Percentiles rank a stretch among this genome's conserved stretches.
Conservation (phyloP, 371 early-diverging fungal species). For the Dinochytrium kinnereticum region DNA sequence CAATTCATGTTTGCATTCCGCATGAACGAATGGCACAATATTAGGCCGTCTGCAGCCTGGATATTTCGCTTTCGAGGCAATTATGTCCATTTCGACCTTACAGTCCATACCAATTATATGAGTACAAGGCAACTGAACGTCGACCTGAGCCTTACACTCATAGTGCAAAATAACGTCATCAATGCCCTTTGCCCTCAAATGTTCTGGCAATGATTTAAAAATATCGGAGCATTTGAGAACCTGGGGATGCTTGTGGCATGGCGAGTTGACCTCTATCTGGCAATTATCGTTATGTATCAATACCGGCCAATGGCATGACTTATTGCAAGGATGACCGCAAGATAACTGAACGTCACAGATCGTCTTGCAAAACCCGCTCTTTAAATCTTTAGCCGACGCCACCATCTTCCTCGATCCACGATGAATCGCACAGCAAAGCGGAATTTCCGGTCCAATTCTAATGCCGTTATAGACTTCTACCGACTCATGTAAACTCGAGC, state of each 20-base stretch:
- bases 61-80: not conserved
- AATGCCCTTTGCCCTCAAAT: no score
- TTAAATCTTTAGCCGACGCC: conserved; percentile 4
- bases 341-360: conserved; percentile 24
- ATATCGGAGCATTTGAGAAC: conserved; percentile 20
- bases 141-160: conserved; percentile 22
- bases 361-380: conserved; percentile 33
- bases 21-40: conserved; percentile 21
- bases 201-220: not conserved
- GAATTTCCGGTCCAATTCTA: conserved; percentile 26
- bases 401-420: conserved; percentile 11
- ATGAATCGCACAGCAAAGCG: conserved; percentile 35
- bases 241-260: conserved; percentile 26
- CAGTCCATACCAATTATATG: conserved; percentile 23
- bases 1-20: conserved; percentile 30
- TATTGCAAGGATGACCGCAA: conserved; percentile 29
- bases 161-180: conserved; percentile 16
- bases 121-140: conserved; percentile 33
- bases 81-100: conserved; percentile 19
- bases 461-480: not conserved
- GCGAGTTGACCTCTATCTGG: conserved; percentile 7
- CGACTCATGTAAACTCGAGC: not conserved
- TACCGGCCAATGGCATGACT: conserved; percentile 33
- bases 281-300: conserved; percentile 29
- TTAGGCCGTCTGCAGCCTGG: conserved; percentile 20